phyloP scores from a whole-genome alignment of 768 basidiomycete genomes.

The Phaffia australis region DNA sequence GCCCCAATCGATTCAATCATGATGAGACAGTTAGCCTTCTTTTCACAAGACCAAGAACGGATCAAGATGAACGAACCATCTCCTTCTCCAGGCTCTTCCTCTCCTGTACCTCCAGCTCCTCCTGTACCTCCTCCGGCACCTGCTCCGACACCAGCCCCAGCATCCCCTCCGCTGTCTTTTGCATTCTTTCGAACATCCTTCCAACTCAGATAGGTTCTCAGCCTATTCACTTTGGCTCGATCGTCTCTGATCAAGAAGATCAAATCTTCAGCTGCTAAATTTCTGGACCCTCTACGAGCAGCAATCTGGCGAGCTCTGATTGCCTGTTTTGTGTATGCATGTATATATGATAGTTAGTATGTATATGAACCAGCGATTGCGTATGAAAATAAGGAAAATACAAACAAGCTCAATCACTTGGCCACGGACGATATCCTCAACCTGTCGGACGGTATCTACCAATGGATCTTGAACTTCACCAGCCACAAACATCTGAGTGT shows the following conservation, averaged over 20 bases:
- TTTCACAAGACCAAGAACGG: background rate
- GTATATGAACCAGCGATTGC: background rate
- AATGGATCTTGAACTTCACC: constrained; percentile 87
- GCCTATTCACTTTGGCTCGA: constrained; percentile 80
- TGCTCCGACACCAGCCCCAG: constrained; percentile 49
- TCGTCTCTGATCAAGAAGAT: constrained; percentile 94
- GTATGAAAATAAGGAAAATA: background rate
- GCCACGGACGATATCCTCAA: constrained; percentile 87
- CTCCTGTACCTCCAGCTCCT: constrained; percentile 56
- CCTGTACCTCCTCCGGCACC: constrained; percentile 63
- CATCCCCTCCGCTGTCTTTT: constrained; percentile 51
- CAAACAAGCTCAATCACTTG: constrained; percentile 82
- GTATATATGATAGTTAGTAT: background rate
- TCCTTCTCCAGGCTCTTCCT: constrained; percentile 7
- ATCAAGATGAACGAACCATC: background rate
- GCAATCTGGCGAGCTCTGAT: constrained; percentile 79
- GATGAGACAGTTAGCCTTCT: no score
- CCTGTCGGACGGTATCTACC: constrained; percentile 73
- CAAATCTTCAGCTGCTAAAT: constrained; percentile 82
- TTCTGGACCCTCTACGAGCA: constrained; percentile 68
- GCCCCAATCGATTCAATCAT: constrained; percentile 18
- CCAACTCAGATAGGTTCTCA: constrained; percentile 90
- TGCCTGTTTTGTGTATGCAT: constrained; percentile 44
- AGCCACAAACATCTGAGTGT: constrained; percentile 81
- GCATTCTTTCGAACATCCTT: constrained; percentile 93